Conservation (phyloP, 2,329 filamentous ascomycete species). For the Colletotrichum chlorophyti region DNA sequence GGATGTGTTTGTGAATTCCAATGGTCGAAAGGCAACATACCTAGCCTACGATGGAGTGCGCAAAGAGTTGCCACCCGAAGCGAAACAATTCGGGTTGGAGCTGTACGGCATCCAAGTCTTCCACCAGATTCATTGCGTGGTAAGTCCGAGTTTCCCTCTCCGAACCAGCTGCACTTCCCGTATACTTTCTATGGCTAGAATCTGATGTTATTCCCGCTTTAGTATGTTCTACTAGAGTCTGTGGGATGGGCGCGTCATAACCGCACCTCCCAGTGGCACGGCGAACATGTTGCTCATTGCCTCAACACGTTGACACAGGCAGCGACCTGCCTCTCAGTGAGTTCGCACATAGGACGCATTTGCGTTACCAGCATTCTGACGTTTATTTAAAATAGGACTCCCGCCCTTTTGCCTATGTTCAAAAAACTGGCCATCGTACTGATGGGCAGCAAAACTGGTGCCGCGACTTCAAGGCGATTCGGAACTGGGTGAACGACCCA, state of each 20-base stretch:
- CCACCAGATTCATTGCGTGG: too few relatives aligned
- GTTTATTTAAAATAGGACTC: too few relatives aligned
- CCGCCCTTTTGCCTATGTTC: background rate
- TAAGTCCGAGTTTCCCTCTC: too few relatives aligned
- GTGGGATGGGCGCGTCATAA: conserved; percentile 1
- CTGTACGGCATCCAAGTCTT: too few relatives aligned
- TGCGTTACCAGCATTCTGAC: too few relatives aligned
- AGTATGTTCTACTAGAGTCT: background rate
- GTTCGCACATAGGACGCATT: too few relatives aligned
- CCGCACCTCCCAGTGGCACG: background rate
- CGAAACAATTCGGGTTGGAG: too few relatives aligned
- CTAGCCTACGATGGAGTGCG: background rate
- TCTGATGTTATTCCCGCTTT: too few relatives aligned
- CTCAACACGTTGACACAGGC: conserved; percentile 4
- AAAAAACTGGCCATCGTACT: background rate
- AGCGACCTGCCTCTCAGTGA: conserved; percentile 2
- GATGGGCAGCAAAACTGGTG: background rate
- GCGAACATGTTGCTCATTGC: conserved; percentile 1
- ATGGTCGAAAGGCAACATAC: background rate
- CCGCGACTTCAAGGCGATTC: background rate
- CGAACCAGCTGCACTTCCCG: too few relatives aligned
- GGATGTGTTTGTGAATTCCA: background rate
- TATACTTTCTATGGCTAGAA: too few relatives aligned
- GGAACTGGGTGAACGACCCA: background rate
- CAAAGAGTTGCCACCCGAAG: too few relatives aligned